Evolutionary conservation across 352 stramenopile genomes (phyloP).

Genomic region (Phytophthora rubi): DNA sequence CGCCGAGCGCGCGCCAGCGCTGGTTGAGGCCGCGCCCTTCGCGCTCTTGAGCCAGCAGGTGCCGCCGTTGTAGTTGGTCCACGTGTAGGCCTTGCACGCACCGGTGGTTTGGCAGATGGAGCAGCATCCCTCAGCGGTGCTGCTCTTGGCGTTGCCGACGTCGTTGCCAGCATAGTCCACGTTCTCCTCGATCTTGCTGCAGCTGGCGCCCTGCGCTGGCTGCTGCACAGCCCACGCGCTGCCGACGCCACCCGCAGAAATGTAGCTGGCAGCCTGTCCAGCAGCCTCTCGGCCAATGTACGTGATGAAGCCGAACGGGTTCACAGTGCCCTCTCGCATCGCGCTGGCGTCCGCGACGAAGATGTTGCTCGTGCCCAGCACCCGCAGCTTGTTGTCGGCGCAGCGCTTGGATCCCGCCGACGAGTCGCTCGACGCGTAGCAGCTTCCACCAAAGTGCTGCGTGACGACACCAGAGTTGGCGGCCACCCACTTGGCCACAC

Average conservation of each 20-base stretch:
- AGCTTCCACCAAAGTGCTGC: constrained; percentile 75
- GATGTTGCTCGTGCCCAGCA: constrained; percentile 73
- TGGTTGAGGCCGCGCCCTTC: constrained; percentile 25
- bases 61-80: constrained; percentile 49
- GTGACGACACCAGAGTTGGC: constrained; percentile 35
- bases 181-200: constrained; percentile 40
- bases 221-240: constrained; percentile 17
- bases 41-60: constrained; percentile 56
- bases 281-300: constrained; percentile 67
- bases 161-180: constrained; percentile 43
- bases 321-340: constrained; percentile 70
- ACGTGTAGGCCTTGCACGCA: constrained; percentile 46
- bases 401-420: constrained; percentile 52
- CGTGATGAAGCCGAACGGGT: constrained; percentile 81
- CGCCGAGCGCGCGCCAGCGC: constrained; percentile 20
- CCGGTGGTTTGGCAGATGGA: constrained; percentile 29
- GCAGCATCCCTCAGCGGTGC: constrained; percentile 36
- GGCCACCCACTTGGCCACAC: constrained; percentile 52
- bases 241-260: constrained; percentile 29
- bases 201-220: constrained; percentile 16
- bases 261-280: constrained; percentile 44
- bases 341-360: constrained; percentile 67
- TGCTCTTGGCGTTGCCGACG: constrained; percentile 26
- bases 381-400: constrained; percentile 61
- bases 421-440: constrained; percentile 66